Conservation (phyloP, 139 green algal genomes). For the Choricystis sp. region DNA sequence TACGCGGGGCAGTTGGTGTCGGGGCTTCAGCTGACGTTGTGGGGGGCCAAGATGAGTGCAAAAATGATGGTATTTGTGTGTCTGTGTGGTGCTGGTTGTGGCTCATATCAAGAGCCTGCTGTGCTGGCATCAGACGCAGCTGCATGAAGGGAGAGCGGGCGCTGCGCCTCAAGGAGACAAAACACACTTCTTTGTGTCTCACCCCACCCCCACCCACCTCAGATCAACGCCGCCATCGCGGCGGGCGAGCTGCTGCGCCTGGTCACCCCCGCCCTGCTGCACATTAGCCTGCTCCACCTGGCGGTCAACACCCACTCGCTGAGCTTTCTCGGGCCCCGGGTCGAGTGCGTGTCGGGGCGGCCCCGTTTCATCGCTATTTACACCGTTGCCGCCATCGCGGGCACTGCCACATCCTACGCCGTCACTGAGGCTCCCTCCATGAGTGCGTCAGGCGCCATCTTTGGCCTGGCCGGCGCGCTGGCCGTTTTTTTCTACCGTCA, state of each 20-base stretch:
- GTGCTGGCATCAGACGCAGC: too few relatives aligned
- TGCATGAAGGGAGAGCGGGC: too few relatives aligned
- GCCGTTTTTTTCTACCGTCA: slow-evolving; percentile 24
- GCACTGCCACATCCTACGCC: slow-evolving; percentile 22
- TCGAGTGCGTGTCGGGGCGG: slow-evolving; percentile 15
- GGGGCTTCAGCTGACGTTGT: slow-evolving; percentile 2
- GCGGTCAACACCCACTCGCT: slow-evolving; percentile 28
- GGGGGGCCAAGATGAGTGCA: slow-evolving; percentile 19
- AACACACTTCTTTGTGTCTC: too few relatives aligned
- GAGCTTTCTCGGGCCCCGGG: slow-evolving; percentile 13
- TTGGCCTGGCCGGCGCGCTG: slow-evolving; percentile 22
- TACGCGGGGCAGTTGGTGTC: slow-evolving; percentile 12
- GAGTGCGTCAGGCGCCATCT: slow-evolving; percentile 15
- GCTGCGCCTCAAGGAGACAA: too few relatives aligned
- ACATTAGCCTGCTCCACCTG: slow-evolving; percentile 52
- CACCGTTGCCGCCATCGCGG: slow-evolving; percentile 15
- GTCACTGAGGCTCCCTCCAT: slow-evolving; percentile 10
- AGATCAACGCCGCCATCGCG: slow-evolving; percentile 47
- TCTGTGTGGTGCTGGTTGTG: too few relatives aligned
- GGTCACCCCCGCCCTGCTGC: slow-evolving; percentile 51
- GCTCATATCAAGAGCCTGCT: too few relatives aligned
- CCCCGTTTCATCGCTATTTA: slow-evolving; percentile 23
- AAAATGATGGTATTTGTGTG: too few relatives aligned
- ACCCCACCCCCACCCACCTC: too few relatives aligned
- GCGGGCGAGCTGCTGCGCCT: slow-evolving; percentile 53